Evolutionary conservation across 768 basidiomycete genomes (phyloP).

Genomic region (Tulasnella sp.): DNA sequence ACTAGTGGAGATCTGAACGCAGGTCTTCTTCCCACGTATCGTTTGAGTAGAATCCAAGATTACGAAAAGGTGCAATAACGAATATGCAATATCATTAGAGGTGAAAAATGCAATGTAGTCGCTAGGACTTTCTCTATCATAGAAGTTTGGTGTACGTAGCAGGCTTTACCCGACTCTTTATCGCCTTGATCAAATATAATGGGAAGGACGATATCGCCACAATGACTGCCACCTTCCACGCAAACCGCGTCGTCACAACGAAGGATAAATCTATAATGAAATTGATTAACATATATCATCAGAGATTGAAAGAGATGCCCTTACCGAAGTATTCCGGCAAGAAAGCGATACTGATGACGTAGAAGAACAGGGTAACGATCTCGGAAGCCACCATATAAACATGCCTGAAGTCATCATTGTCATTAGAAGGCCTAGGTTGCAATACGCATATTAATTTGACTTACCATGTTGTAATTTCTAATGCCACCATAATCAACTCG

Average conservation of each 20-base stretch:
- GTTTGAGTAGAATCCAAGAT: too few relatives aligned
- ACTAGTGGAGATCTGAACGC: too few relatives aligned
- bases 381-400: constrained; percentile 89
- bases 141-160: constrained; percentile 82
- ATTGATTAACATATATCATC: not conserved
- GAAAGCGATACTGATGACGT: constrained; percentile 83
- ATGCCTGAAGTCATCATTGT: constrained; percentile 45
- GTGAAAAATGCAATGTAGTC: not conserved
- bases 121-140: not conserved
- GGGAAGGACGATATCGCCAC: constrained; percentile 90
- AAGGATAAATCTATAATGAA: constrained; percentile 60
- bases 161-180: constrained; percentile 75
- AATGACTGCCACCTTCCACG: constrained; percentile 91
- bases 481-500: constrained; percentile 96
- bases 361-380: constrained; percentile 75
- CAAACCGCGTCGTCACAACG: constrained; percentile 74
- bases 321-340: constrained; percentile 94
- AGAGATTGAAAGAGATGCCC: constrained; percentile 21
- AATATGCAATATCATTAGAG: too few relatives aligned
- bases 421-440: not conserved
- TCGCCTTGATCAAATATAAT: constrained; percentile 77
- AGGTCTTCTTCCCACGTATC: too few relatives aligned
- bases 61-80: too few relatives aligned
- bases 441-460: constrained; percentile 14
- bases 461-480: constrained; percentile 95